Evolutionary conservation across 257 asterid genomes (phyloP).

Genomic region (Henckelia pumila): DNA sequence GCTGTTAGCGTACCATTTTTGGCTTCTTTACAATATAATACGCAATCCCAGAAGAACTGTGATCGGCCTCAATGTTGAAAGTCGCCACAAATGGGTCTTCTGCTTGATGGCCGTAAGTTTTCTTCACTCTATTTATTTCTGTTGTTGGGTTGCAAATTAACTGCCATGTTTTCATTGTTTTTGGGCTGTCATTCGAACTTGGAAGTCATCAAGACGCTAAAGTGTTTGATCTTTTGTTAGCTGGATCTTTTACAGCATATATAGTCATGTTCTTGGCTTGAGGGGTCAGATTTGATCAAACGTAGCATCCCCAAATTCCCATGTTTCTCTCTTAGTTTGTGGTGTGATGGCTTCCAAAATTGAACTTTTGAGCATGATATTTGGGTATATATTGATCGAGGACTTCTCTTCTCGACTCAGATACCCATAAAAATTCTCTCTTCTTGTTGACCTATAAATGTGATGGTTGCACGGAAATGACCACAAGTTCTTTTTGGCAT

Average conservation of each 20-base stretch:
- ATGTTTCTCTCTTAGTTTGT: background rate
- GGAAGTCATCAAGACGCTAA: background rate
- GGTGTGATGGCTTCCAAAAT: background rate
- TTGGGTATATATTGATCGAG: background rate
- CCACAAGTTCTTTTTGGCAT: background rate
- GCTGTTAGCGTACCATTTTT: conserved; percentile 49
- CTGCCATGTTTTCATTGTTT: background rate
- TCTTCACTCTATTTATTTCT: background rate
- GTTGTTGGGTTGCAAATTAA: background rate
- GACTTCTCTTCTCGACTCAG: background rate
- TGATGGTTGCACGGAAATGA: background rate
- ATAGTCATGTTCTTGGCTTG: too few relatives aligned
- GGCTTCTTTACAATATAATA: conserved; percentile 60
- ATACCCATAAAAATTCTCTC: background rate
- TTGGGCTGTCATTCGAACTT: background rate
- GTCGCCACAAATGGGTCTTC: conserved; percentile 69
- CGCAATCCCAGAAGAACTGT: conserved; percentile 56
- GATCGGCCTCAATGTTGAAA: conserved; percentile 67
- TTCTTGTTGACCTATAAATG: background rate
- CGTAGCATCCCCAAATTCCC: background rate
- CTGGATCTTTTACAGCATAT: too few relatives aligned
- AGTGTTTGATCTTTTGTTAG: background rate
- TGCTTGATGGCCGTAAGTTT: conserved; percentile 71
- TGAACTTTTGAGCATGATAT: background rate
- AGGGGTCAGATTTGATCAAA: too few relatives aligned